Evolutionary conservation across 805 yeast species (phyloP), one percentile per base, ranked within the genome.

Genomic region (Limtongia smithiae): DNA sequence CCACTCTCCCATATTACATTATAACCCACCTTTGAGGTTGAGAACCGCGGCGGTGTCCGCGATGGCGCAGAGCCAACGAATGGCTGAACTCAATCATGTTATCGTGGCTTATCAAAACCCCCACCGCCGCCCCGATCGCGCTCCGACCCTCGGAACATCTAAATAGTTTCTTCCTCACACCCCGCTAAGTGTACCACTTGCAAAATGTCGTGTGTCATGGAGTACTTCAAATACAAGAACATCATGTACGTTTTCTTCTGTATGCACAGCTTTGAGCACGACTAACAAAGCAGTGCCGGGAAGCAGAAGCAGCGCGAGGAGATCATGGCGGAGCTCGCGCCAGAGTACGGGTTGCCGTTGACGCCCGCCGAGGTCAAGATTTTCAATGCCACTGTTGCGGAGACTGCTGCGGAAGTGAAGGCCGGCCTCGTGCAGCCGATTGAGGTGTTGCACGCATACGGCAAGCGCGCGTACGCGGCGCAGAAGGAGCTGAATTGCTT

Each of bases 401-500:
- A 67, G 9, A 67, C 78, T 43, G 71, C 71, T 18, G 62, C 54
- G 6, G 66, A 71, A 53, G 75, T 82, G 46, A 74, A 78, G 18
- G 48, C 65, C 2, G 78, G 79, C 6, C 70, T 74, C 35, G 61
- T 76, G 48, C 58, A 76, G 22, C 72, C 86, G 0, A 74, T 72
- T 3, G 72, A 74, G 32, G 80, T 81, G 17, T 71, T 78, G 55
- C 75, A 69, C 58, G 87, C 88, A 0, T 83, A 74, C 60, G 83
- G 82, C 35, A 83, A 81, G 60, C 71, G 80, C 48, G 82, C 89
- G 2, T 72, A 80, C 15, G 71, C 79, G 46, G 79, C 82, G 2
- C 87, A 85, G 52, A 74, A 79, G 60, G 48, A 54, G 38, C 78
- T 82, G 51, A 77, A 79, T 54, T 75, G 79, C 60, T 71, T 79